Evolutionary conservation across 225 moss, liverwort and hornwort species (phyloP).

Genomic region (Pleurozium schreberi): DNA sequence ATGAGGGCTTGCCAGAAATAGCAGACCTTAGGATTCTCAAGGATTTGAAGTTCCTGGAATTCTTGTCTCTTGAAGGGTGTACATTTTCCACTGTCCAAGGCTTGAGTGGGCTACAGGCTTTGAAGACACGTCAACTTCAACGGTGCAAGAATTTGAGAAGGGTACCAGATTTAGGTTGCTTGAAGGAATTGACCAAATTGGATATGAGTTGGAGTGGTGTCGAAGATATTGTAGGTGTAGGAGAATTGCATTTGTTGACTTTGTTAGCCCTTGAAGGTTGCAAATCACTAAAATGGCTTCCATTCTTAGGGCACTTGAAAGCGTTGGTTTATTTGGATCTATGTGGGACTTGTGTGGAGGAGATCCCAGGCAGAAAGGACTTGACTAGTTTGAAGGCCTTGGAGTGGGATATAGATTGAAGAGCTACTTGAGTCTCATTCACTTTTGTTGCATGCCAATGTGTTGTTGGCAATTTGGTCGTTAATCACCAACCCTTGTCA

Average conservation of each 20-base stretch:
- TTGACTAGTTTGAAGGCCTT: background rate
- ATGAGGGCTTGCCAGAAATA: fast-evolving
- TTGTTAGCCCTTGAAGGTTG: fast-evolving
- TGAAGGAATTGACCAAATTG: background rate
- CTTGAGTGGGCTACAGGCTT: background rate
- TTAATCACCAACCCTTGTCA: background rate
- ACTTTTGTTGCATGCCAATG: background rate
- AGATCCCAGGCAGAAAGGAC: background rate
- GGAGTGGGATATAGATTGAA: fast-evolving
- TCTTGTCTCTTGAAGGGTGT: fast-evolving
- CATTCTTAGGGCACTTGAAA: background rate
- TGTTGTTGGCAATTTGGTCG: background rate
- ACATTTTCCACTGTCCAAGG: background rate
- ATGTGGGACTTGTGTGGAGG: fast-evolving
- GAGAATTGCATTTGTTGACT: background rate
- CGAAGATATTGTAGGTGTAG: background rate
- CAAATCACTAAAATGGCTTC: background rate
- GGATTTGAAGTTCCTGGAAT: background rate
- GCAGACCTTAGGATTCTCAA: background rate
- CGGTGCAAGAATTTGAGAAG: fast-evolving
- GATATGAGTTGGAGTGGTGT: fast-evolving
- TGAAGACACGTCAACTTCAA: fast-evolving
- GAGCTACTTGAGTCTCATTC: background rate
- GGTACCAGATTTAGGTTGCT: background rate
- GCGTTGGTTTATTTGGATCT: background rate